These are phyloP conservation scores for Stylosanthes scabra DNA, from an alignment of 331 rosid species.

Conservation along the genomic window DNA sequence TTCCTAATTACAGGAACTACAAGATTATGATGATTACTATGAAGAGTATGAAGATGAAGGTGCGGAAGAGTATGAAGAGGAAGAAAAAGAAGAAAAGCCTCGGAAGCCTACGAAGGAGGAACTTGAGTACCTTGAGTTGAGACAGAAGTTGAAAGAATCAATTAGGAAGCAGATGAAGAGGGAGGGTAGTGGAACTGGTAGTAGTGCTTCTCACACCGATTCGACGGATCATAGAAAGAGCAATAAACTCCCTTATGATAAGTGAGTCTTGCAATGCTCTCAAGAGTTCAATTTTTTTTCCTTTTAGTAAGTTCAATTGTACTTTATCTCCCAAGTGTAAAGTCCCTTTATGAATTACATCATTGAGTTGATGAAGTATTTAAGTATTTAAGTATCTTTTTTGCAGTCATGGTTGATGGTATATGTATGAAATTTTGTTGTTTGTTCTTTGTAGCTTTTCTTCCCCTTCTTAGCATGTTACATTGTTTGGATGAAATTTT, in stretches of 20 bases:
- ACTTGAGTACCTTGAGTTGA: conserved; percentile 65
- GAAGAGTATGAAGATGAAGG: conserved; percentile 57
- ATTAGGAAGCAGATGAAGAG: conserved; percentile 62
- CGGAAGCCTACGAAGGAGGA: conserved; percentile 67
- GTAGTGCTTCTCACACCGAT: conserved; percentile 40
- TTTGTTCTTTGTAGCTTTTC: too few relatives aligned
- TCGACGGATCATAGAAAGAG: conserved; percentile 47
- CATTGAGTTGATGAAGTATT: conserved; percentile 12
- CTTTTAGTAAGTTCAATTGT: conserved; percentile 28
- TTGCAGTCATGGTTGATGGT: too few relatives aligned
- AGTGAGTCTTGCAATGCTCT: conserved; percentile 57
- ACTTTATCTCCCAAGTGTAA: conserved; percentile 22
- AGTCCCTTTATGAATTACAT: background rate
- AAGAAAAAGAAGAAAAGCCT: conserved; percentile 39
- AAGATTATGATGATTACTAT: conserved; percentile 57
- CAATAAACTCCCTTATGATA: conserved; percentile 66
- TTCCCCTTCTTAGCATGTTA: conserved; percentile 8
- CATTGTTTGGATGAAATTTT: conserved; percentile 7
- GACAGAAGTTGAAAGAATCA: conserved; percentile 70
- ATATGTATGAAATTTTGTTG: background rate
- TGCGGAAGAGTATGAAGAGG: conserved; percentile 49
- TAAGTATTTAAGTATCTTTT: background rate
- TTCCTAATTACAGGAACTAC: conserved; percentile 38
- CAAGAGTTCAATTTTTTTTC: conserved; percentile 27
- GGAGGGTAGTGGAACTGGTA: conserved; percentile 42